phyloP scores from a whole-genome alignment of 306 rosid genomes.

The Medicago lupulina region DNA sequence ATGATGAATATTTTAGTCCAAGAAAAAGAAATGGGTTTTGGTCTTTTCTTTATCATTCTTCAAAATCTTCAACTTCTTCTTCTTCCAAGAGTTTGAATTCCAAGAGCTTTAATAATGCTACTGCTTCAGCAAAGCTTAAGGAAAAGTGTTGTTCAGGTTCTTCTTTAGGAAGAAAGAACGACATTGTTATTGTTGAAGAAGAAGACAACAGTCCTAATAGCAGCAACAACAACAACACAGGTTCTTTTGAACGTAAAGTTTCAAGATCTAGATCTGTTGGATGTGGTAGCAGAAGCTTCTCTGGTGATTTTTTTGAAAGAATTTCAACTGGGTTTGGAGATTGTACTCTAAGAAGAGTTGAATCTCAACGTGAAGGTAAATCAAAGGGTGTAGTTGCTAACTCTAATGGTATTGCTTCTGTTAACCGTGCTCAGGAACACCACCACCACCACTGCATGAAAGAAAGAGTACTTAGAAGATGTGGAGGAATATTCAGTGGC shows the following conservation, averaged over 20 bases:
- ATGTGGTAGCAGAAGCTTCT: slow-evolving; percentile 95
- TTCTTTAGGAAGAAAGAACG: slow-evolving; percentile 39
- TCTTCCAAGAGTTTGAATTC: too few relatives aligned
- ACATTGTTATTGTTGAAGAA: slow-evolving; percentile 47
- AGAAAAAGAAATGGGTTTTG: slow-evolving; percentile 79
- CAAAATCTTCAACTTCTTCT: slow-evolving; percentile 41
- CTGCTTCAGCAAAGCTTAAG: slow-evolving; percentile 2
- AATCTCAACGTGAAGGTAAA: slow-evolving; percentile 89
- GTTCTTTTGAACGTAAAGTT: slow-evolving; percentile 81
- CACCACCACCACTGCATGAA: slow-evolving; percentile 62
- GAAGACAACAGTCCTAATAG: slow-evolving; percentile 59
- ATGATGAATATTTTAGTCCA: slow-evolving; percentile 56
- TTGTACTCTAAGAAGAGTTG: slow-evolving; percentile 87
- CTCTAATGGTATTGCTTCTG: slow-evolving; percentile 14
- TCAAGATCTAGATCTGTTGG: slow-evolving; percentile 98
- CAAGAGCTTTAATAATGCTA: slow-evolving; percentile 39
- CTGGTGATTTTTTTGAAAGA: slow-evolving; percentile 93
- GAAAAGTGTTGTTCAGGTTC: slow-evolving; percentile 43
- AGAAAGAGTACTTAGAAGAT: slow-evolving; percentile 62
- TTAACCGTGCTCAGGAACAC: slow-evolving; percentile 28
- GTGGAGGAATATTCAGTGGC: slow-evolving; percentile 89
- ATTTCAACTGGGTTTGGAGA: slow-evolving; percentile 98
- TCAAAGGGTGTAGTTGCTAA: slow-evolving; percentile 35
- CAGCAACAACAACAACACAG: slow-evolving; percentile 40
- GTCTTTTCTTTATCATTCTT: slow-evolving; percentile 81